Percentiles rank a stretch among this genome's conserved stretches.
These are phyloP conservation scores for Lophiotrema nucula DNA, from an alignment of 495 filamentous ascomycete species.

Conservation along the genomic window DNA sequence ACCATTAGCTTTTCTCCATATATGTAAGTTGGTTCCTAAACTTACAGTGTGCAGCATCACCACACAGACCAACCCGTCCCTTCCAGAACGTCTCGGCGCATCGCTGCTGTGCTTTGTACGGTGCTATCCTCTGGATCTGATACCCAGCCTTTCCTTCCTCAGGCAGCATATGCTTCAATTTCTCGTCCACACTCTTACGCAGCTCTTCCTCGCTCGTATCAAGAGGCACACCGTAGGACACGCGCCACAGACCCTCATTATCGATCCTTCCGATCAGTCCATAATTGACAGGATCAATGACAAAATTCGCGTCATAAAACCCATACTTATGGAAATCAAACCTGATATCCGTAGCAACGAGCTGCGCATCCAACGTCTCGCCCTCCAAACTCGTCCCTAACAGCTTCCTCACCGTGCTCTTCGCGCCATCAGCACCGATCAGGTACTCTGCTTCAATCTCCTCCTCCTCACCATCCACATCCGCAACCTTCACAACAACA, in stretches of 20 bases:
- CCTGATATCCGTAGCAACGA: constrained; percentile 20
- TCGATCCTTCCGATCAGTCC: constrained; percentile 18
- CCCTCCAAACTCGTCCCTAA: not conserved
- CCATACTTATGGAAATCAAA: constrained; percentile 13
- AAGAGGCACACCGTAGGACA: constrained; percentile 14
- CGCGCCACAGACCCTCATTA: constrained; percentile 16
- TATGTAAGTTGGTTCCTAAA: not conserved
- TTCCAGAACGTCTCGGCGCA: constrained; percentile 16
- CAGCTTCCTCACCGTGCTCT: not conserved
- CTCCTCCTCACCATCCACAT: not conserved
- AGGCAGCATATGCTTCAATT: constrained; percentile 14
- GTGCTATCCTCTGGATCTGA: constrained; percentile 16
- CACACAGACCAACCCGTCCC: constrained; percentile 14
- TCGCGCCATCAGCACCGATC: constrained; percentile 20
- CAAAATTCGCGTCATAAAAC: constrained; percentile 20
- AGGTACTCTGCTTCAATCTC: constrained; percentile 1
- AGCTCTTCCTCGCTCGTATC: constrained; percentile 7
- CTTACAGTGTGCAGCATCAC: constrained; percentile 26
- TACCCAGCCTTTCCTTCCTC: constrained; percentile 6
- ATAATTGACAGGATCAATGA: constrained; percentile 14
- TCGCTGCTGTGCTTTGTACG: constrained; percentile 25
- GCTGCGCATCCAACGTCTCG: constrained; percentile 7
- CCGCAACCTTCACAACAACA: not conserved
- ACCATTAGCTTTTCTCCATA: not conserved
- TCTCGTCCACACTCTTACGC: not conserved